Base-by-base conservation (phyloP, 2,329 filamentous ascomycete genomes). In the Talaromyces marneffei region DNA sequence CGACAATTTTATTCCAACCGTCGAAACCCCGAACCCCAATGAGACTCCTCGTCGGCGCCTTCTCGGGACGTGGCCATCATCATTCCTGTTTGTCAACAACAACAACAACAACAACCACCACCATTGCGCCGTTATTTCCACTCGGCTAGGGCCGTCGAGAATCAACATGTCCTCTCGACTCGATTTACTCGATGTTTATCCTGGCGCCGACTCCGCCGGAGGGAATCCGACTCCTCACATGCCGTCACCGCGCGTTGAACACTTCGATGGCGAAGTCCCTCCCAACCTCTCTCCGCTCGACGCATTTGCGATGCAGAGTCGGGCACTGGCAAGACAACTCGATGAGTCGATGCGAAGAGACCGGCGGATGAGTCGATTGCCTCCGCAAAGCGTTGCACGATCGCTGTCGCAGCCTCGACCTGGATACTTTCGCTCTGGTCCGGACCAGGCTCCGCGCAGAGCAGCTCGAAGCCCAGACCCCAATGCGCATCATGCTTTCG, bases 231-330 rank as follows among this genome's bases (percentile, higher is more conserved):
- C 59, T 20, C 50, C 39, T 27, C 59, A 52, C 4, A 35, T 57
- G 18, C 50, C 53, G 37, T 92, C 89, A n/a, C 89, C 89, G 44
- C 87, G 89, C 64, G 79, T 91, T 62, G 73, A 77, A 64, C 88
- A 92, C 74, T 82, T 90, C 61, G 88, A 89, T 61, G 90, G 90
- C 64, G 90, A 93, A 65, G 65, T 75, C 1, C 93, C 94, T 20
- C 94, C 94, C 4, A 90, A 94, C 57, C 82, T 97, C 61, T 97
- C 94, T 7, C 94, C 94, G 10, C 84, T 99, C 66, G 94, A 99
- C 81, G 93, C 93, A 53, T 95, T 99, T 72, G 93, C 93, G 23
- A 83, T 93, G 64, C 93, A 97, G 72, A 95, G 92, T 68, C 88
- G 93, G 62, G 79, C 95, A 68, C 83, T 99, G 57, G 92, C 92